A percentile compares a stretch with the other conserved stretches of the same genome.
phyloP scores from a whole-genome alignment of 73 alveolate species.

The Uronychia binucleata region DNA sequence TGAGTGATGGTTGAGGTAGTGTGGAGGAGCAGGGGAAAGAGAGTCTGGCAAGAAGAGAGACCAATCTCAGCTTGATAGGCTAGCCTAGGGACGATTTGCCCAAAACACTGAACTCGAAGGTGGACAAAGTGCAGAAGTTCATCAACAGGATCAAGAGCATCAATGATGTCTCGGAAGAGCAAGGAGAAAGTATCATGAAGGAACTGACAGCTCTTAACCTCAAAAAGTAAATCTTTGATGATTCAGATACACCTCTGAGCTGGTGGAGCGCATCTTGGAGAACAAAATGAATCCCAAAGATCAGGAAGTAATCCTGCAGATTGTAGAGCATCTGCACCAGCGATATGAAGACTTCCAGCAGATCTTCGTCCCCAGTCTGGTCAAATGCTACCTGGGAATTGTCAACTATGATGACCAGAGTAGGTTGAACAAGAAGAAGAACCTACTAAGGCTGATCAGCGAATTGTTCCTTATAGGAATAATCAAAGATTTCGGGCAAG shows the following conservation, averaged over 20 bases:
- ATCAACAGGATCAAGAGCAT: constrained; percentile 17
- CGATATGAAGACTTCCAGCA: constrained; percentile 51
- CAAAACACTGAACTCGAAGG: constrained; percentile 38
- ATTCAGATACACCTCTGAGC: constrained; percentile 35
- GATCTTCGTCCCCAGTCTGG: constrained; percentile 24
- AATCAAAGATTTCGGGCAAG: constrained; percentile 27
- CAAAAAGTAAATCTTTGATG: neutral
- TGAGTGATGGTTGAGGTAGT: too few species aligned
- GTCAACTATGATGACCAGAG: constrained; percentile 10
- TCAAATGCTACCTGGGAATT: constrained; percentile 1
- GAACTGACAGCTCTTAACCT: constrained; percentile 30
- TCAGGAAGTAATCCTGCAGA: constrained; percentile 19
- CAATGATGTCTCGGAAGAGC: constrained; percentile 16
- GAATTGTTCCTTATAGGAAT: constrained; percentile 49
- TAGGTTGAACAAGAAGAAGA: constrained; percentile 27
- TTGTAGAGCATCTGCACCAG: constrained; percentile 35
- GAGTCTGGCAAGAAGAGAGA: neutral
- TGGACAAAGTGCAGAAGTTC: constrained; percentile 39
- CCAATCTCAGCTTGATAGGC: neutral
- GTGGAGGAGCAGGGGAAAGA: neutral
- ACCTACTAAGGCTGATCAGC: constrained; percentile 28
- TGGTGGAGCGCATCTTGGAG: constrained; percentile 28
- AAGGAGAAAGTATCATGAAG: constrained; percentile 4
- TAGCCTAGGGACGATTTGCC: constrained; percentile 20
- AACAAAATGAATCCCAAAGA: constrained; percentile 19